Percentiles rank a stretch among this genome's conserved stretches.
phyloP scores from a whole-genome alignment of 2,329 filamentous ascomycete genomes.

The Xylariaceae sp. region DNA sequence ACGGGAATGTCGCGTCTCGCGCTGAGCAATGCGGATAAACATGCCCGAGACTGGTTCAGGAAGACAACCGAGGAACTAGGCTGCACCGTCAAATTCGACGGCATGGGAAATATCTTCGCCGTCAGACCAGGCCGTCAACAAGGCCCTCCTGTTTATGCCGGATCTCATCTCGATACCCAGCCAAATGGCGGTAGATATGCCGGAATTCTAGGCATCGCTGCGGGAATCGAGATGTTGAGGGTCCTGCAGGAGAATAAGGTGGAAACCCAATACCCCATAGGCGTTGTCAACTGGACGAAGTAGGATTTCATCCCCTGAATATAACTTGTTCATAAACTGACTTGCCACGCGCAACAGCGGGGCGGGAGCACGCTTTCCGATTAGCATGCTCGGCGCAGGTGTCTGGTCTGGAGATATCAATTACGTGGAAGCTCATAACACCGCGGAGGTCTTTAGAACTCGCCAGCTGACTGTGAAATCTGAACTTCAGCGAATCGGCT shows the following conservation, averaged over 20 bases:
- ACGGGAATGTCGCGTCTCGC: conserved; percentile 73
- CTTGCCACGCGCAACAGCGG: conserved; percentile 40
- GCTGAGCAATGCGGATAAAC: conserved; percentile 65
- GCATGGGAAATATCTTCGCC: conserved; percentile 79
- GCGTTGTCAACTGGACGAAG: conserved; percentile 75
- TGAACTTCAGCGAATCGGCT: conserved; percentile 67
- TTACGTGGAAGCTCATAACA: conserved; percentile 53
- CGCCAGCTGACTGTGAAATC: conserved; percentile 59
- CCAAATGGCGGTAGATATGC: conserved; percentile 65
- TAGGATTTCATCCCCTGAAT: conserved; percentile 12
- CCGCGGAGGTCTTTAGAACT: conserved; percentile 54
- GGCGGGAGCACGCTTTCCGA: conserved; percentile 75
- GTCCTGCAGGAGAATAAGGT: conserved; percentile 61
- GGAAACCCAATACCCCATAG: conserved; percentile 65
- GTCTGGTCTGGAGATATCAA: conserved; percentile 70
- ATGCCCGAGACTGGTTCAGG: conserved; percentile 71
- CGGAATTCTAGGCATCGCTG: conserved; percentile 68
- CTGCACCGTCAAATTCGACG: conserved; percentile 63
- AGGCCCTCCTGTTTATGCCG: conserved; percentile 61
- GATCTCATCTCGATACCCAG: conserved; percentile 64
- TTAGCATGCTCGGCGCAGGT: conserved; percentile 67
- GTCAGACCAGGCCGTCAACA: conserved; percentile 57
- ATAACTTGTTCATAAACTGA: background rate
- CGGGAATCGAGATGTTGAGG: conserved; percentile 67
- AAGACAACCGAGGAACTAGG: conserved; percentile 56